Evolutionary conservation across 345 rosid species (phyloP), one percentile per base, ranked within the genome.

Genomic region (Xanthoceras sorbifolium): DNA sequence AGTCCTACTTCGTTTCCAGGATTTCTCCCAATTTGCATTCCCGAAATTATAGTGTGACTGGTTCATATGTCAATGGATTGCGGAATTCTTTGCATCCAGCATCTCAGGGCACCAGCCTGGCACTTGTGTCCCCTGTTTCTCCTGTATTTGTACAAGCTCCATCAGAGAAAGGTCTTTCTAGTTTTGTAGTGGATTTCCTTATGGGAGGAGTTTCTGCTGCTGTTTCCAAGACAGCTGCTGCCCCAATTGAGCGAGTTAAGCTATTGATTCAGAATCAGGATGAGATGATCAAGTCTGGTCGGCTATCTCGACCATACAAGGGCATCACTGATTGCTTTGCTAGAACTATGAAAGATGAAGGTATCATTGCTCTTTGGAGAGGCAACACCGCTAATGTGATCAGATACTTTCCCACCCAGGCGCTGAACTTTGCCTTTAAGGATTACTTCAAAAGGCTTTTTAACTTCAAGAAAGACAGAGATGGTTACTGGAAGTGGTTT

Each of bases 171-270:
- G 84, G 86, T 55, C 18, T 66, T 25, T 26, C 73, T 17, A 64
- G 75, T 29, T 89, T 89, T 73, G 0, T 82, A 42, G 64, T 82
- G 62, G 90, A 87, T 79, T 89, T 89, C 74, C 88, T 89, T 60
- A 87, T 87, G 92, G 92, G 90, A 48, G 87, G 86, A 81, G 86
- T 89, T 59, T 84, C 85, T 44, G 83, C 86, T n/a, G 93, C 92
- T 84, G 87, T 91, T 62, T 84, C 90, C 67, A 79, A 90, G 77
- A 79, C 87, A 42, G 86, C 85, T 40, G 87, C 86, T 74, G 83
- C 85, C 65, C 85, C 86, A 3, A 84, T 87, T 60, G 90, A 87
- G 79, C 84, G 90, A 54, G 86, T 87, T 40, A 87, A 87, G 73
- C 80, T 87, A 36, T 69, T 87, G 70, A 87, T 87, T 34, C 90